phyloP scores from a whole-genome alignment of 179 eudicot species.

The Silene vulgaris region DNA sequence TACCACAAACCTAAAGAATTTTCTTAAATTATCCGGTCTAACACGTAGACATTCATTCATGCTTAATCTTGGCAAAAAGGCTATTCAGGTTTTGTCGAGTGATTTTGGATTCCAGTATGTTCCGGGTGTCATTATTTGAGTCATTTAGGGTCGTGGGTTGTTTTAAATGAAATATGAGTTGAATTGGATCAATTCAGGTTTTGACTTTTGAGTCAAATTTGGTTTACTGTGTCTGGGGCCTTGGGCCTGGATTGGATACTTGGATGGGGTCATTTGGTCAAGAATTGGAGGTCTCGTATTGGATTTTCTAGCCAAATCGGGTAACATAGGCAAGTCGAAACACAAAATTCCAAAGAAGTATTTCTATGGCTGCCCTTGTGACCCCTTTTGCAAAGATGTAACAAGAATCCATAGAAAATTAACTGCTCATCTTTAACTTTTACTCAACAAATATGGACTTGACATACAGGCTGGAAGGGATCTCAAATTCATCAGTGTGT shows the following conservation, averaged over 20 bases:
- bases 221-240: not conserved
- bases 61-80: not conserved
- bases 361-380: not conserved
- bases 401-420: not conserved
- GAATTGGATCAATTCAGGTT: not conserved
- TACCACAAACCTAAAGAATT: no score
- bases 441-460: not conserved
- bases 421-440: not conserved
- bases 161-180: not conserved
- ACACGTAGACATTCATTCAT: not conserved
- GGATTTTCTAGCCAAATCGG: no score
- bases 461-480: slow-evolving; percentile 86
- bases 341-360: not conserved
- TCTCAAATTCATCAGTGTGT: slow-evolving; percentile 62
- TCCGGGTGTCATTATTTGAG: not conserved
- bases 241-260: not conserved
- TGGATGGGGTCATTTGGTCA: not conserved
- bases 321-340: not conserved
- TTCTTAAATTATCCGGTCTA: not conserved
- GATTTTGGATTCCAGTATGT: not conserved
- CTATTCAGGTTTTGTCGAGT: not conserved
- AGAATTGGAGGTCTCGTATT: not conserved
- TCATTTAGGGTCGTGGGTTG: not conserved
- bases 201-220: not conserved
- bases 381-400: not conserved